Evolutionary conservation across 2,329 filamentous ascomycete genomes (phyloP).

Genomic region (Huntiella moniliformis): DNA sequence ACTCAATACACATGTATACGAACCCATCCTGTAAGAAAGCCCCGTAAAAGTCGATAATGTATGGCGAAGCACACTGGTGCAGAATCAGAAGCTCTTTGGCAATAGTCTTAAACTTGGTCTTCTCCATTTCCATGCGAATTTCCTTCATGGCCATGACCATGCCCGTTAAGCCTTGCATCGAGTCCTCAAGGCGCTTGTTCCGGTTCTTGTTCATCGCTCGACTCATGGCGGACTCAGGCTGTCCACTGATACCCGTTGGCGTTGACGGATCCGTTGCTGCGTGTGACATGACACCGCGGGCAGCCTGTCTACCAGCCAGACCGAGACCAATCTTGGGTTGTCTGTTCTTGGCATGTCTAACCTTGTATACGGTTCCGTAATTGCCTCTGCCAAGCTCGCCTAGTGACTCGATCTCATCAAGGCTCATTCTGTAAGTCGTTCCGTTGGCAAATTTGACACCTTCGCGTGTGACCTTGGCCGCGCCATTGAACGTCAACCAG

Average conservation of each 20-base stretch:
- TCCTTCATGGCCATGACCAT: slow-evolving; percentile 99
- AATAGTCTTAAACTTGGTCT: slow-evolving; percentile 91
- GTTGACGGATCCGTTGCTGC: slow-evolving; percentile 19
- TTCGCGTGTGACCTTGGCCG: slow-evolving; percentile 70
- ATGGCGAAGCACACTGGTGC: slow-evolving; percentile 84
- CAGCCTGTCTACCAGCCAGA: slow-evolving; percentile 26
- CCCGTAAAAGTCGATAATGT: slow-evolving; percentile 97
- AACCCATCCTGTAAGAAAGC: slow-evolving; percentile 98
- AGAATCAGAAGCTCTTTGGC: slow-evolving; percentile 95
- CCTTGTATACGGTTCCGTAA: slow-evolving; percentile 95
- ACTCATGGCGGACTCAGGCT: slow-evolving; percentile 7
- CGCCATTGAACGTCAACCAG: slow-evolving; percentile 80
- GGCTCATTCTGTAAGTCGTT: slow-evolving; percentile 75
- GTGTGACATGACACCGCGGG: slow-evolving; percentile 17
- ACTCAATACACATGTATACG: slow-evolving; percentile 98
- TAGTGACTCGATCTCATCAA: slow-evolving; percentile 85
- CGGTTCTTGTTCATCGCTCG: slow-evolving; percentile 13
- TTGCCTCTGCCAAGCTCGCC: slow-evolving; percentile 95
- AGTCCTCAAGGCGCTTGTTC: not conserved
- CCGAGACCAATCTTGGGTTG: slow-evolving; percentile 40
- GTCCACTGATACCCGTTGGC: not conserved
- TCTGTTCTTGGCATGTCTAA: slow-evolving; percentile 57
- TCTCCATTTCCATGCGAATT: slow-evolving; percentile 84
- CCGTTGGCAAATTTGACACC: slow-evolving; percentile 88
- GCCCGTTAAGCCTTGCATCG: slow-evolving; percentile 33